Percentiles rank a stretch among this genome's conserved stretches.
These are phyloP conservation scores for Hordeum marinum DNA, from an alignment of 176 grass and related monocot genomes.

Conservation along the genomic window DNA sequence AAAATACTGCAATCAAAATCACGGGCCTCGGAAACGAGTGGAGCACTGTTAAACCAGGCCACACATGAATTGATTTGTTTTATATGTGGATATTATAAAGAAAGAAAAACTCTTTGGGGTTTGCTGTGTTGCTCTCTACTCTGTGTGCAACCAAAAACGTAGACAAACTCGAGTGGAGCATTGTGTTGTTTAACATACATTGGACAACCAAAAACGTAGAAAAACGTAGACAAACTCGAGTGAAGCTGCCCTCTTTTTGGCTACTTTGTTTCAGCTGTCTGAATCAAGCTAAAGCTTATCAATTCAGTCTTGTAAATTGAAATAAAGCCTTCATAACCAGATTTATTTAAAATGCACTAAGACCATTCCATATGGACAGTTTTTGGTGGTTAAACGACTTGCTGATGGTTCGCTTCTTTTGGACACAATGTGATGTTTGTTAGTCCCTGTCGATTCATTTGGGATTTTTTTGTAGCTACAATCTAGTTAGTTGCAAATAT, in stretches of 20 bases:
- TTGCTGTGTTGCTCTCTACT: not conserved
- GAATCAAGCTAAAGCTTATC: not conserved
- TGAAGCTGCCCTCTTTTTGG: not conserved
- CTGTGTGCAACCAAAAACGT: not conserved
- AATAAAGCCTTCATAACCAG: not conserved
- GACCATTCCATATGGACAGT: not conserved
- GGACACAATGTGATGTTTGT: not conserved
- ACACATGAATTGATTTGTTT: not conserved
- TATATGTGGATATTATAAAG: not conserved
- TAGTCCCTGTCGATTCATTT: not conserved
- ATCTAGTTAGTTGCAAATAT: constrained; percentile 15
- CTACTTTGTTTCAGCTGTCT: not conserved
- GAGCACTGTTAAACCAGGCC: not conserved
- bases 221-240: not conserved
- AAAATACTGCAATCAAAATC: not conserved
- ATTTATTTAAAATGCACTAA: not conserved
- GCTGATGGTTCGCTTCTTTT: no score
- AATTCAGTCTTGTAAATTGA: not conserved
- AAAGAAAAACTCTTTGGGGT: not conserved
- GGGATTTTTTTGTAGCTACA: not conserved
- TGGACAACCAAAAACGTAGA: no score
- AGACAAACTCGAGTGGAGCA: not conserved
- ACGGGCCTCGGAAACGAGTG: constrained; percentile 4
- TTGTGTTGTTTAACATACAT: not conserved
- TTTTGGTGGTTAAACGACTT: not conserved